Evolutionary conservation across 441 rosid genomes (phyloP).

Genomic region (Sinapis alba): DNA sequence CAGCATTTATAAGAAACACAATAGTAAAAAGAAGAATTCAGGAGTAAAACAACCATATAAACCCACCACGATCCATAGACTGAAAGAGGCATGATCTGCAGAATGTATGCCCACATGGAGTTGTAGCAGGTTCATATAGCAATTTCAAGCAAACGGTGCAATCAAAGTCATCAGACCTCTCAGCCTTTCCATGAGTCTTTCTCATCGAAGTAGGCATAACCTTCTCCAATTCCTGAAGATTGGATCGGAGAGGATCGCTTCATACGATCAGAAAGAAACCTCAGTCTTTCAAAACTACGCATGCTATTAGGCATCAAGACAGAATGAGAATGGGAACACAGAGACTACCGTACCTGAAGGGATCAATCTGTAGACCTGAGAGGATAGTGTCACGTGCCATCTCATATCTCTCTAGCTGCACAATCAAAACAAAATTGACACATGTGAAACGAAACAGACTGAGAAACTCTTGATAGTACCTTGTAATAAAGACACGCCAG

Average conservation of each 20-base stretch:
- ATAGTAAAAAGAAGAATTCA: conserved; percentile 12
- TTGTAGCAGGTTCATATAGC: conserved; percentile 86
- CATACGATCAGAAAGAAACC: conserved; percentile 52
- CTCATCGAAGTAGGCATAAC: conserved; percentile 36
- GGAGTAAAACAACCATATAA: conserved; percentile 21
- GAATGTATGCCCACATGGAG: conserved; percentile 97
- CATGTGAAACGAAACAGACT: conserved; percentile 13
- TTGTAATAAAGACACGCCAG: neutral
- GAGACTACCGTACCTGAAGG: conserved; percentile 63
- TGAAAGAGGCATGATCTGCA: conserved; percentile 90
- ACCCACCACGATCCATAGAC: conserved; percentile 88
- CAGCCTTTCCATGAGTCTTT: conserved; percentile 55
- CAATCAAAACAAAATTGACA: conserved; percentile 11
- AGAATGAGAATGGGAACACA: conserved; percentile 3
- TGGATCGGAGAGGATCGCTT: conserved; percentile 79
- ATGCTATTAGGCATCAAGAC: conserved; percentile 25
- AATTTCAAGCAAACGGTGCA: conserved; percentile 92
- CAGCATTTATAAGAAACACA: conserved; percentile 32
- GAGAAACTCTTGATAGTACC: conserved; percentile 18
- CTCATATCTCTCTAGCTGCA: conserved; percentile 90
- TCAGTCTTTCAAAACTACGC: conserved; percentile 29
- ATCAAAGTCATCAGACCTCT: conserved; percentile 85
- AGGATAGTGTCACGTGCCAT: conserved; percentile 71
- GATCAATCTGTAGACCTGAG: conserved; percentile 90
- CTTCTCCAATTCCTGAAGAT: conserved; percentile 69